Evolutionary conservation across 805 yeast genomes (phyloP).

Genomic region (Metschnikowia henanensis): DNA sequence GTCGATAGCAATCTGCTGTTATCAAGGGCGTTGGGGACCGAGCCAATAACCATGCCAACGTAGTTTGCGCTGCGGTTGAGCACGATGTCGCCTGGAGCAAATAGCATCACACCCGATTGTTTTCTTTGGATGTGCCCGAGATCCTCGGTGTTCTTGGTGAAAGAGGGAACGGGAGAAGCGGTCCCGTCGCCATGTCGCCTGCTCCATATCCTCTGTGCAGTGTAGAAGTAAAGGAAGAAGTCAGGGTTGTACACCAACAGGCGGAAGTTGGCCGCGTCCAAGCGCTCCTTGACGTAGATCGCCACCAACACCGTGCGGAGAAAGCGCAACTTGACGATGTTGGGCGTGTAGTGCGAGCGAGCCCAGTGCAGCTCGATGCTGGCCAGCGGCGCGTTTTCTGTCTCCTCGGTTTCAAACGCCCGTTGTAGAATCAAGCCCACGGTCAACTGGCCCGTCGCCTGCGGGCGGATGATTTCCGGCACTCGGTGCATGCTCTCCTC

Average conservation of each 20-base stretch:
- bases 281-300: slow-evolving; percentile 2
- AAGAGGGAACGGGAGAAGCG: too few relatives aligned
- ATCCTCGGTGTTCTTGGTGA: background rate
- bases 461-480: background rate
- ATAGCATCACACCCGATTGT: background rate
- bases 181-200: background rate
- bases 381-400: background rate
- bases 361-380: slow-evolving; percentile 9
- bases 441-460: slow-evolving; percentile 2
- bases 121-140: background rate
- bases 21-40: background rate
- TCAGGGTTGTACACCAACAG: slow-evolving; percentile 11
- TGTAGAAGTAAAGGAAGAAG: slow-evolving; percentile 12
- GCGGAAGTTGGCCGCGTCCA: slow-evolving; percentile 2
- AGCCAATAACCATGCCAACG: slow-evolving; percentile 10
- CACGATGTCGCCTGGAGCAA: slow-evolving; percentile 7
- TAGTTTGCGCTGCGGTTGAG: slow-evolving; percentile 9
- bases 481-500: slow-evolving; percentile 6
- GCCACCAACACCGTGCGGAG: slow-evolving; percentile 12
- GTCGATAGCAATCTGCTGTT: background rate
- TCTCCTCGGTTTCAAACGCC: slow-evolving; percentile 9
- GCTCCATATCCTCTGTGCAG: slow-evolving; percentile 3
- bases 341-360: slow-evolving; percentile 2
- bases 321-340: slow-evolving; percentile 16
- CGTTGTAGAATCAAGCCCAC: slow-evolving; percentile 5